phyloP scores from a whole-genome alignment of 441 rosid species.

The Cnidoscolus chayamansa region DNA sequence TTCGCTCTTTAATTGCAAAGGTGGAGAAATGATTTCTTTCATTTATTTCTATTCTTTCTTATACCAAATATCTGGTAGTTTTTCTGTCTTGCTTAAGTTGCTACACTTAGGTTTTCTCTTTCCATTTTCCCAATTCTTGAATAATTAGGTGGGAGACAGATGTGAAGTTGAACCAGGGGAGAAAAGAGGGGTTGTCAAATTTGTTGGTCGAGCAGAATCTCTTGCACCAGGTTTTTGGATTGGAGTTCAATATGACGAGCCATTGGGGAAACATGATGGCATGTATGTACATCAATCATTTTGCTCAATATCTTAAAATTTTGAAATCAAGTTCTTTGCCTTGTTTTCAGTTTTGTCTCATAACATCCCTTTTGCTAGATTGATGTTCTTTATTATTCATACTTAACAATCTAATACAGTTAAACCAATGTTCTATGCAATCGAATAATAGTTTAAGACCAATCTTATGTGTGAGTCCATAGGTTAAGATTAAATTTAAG shows the following conservation, averaged over 20 bases:
- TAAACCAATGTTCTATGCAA: too few relatives aligned
- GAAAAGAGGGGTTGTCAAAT: conserved; percentile 89
- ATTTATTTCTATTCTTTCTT: conserved; percentile 1
- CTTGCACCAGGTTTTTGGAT: conserved; percentile 91
- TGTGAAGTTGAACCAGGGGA: conserved; percentile 95
- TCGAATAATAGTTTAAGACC: background rate
- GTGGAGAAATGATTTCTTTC: background rate
- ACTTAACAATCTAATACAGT: background rate
- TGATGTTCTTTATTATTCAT: background rate
- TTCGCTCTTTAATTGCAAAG: background rate
- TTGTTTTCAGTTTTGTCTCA: background rate
- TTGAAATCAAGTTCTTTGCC: background rate
- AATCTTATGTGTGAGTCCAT: background rate
- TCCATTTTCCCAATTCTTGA: conserved; percentile 11
- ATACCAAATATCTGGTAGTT: background rate
- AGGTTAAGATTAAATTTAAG: background rate
- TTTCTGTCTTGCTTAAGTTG: background rate
- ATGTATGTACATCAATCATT: conserved; percentile 43
- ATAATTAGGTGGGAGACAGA: conserved; percentile 74
- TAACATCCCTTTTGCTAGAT: background rate
- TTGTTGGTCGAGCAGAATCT: conserved; percentile 77
- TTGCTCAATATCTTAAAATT: background rate
- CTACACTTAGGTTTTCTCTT: background rate
- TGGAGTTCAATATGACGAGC: conserved; percentile 93
- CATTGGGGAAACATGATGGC: conserved; percentile 95